Evolutionary conservation across 2,329 filamentous ascomycete species (phyloP).

Genomic region (Colletotrichum eremochloae): DNA sequence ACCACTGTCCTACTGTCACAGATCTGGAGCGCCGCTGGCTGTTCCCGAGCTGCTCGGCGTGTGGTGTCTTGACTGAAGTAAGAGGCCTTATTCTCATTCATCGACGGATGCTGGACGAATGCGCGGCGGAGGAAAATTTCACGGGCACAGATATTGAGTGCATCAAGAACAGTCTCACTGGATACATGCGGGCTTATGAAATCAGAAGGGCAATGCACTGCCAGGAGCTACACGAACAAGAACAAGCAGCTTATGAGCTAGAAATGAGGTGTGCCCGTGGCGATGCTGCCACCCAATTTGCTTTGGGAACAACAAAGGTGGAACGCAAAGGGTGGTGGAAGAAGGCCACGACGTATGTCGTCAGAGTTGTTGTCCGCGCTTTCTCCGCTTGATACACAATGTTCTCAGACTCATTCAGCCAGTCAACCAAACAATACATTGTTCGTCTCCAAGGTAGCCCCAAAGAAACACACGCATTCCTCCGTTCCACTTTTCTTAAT

Average conservation of each 20-base stretch:
- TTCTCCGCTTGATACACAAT: background rate
- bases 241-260: background rate
- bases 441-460: too few species aligned
- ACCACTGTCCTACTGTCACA: too few species aligned
- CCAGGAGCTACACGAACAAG: background rate
- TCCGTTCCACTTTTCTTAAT: too few species aligned
- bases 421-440: too few species aligned
- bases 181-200: constrained; percentile 18
- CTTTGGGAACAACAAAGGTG: background rate
- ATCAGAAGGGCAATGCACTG: constrained; percentile 7
- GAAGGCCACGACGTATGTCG: too few species aligned
- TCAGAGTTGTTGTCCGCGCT: background rate
- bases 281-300: background rate
- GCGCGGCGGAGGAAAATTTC: background rate
- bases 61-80: too few species aligned
- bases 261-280: background rate
- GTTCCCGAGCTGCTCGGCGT: too few species aligned
- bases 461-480: too few species aligned
- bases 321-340: background rate
- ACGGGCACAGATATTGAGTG: background rate
- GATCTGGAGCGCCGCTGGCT: too few species aligned
- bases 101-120: too few species aligned
- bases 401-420: too few species aligned
- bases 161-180: background rate
- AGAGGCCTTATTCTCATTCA: too few species aligned